These are phyloP conservation scores for Dicorynia guianensis DNA, from an alignment of 306 rosid species.

Conservation along the genomic window DNA sequence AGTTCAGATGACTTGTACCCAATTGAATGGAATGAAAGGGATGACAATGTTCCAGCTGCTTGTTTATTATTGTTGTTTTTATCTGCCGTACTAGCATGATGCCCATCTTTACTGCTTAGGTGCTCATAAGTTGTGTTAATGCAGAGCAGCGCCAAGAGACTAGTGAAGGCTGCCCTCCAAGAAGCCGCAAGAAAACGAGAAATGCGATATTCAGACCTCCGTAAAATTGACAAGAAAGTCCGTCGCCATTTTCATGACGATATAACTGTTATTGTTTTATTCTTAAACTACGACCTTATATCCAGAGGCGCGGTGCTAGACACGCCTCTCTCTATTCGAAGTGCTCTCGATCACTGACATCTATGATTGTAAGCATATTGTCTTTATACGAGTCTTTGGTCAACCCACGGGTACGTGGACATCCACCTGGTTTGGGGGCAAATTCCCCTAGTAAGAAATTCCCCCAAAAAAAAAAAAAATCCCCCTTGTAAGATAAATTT, in stretches of 20 bases:
- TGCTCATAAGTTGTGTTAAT: constrained; percentile 17
- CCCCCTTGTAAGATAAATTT: too few relatives aligned
- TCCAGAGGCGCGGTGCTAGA: constrained; percentile 58
- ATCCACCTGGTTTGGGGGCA: too few relatives aligned
- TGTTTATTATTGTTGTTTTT: not conserved
- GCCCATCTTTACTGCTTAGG: not conserved
- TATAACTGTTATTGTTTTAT: constrained; percentile 86
- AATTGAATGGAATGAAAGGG: too few relatives aligned
- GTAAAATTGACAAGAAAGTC: constrained; percentile 79
- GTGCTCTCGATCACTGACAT: constrained; percentile 63
- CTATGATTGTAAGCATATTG: constrained; percentile 32
- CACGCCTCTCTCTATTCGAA: constrained; percentile 66
- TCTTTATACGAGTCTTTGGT: constrained; percentile 35
- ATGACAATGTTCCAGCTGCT: not conserved
- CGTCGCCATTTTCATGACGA: constrained; percentile 91
- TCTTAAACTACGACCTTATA: constrained; percentile 83
- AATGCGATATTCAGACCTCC: constrained; percentile 79
- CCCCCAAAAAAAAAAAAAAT: too few relatives aligned
- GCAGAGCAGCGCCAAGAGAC: constrained; percentile 89
- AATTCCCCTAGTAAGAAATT: too few relatives aligned
- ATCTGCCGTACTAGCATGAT: not conserved
- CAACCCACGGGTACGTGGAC: too few relatives aligned
- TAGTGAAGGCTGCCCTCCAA: constrained; percentile 78
- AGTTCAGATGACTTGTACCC: too few relatives aligned
- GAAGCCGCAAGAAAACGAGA: constrained; percentile 86